Base-by-base conservation (phyloP, 352 stramenopile species). In the Halophytophthora batemanensis region DNA sequence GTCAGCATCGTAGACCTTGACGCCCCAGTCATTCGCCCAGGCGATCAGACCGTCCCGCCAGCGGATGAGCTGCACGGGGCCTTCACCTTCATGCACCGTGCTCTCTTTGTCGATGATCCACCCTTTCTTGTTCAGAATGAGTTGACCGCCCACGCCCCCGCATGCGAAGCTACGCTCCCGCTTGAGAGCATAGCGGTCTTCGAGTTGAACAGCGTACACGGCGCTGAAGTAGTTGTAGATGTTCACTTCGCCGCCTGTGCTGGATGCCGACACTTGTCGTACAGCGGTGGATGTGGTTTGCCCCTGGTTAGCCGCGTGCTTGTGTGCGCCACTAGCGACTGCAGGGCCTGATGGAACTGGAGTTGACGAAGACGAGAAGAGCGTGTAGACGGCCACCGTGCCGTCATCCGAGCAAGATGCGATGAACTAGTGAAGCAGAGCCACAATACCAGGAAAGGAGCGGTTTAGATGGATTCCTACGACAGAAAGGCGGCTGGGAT, bases 211-310 rank as follows among this genome's bases (percentile, higher is more conserved):
- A 6, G 70, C 77, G 66, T 94, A 94, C 17, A 94, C 66, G 19
- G 83, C 77, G 55, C 71, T 90, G 29, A 89, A 92, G 53, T 92
- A 94, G 56, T 94, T 94, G 65, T 92, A 94, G 47, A 94, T 92
- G 61, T 90, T 92, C 34, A 94, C 79, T 60, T 94, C 83, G 7
- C 83, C 83, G 12, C 79, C 82, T 1, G 80, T 87, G 36, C 65
- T 90, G 1, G 78, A 74, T 17, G 88, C 68, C 0, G 71, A 78
- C 1, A 82, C 56, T 33, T 83, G 66, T 17, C 53, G 50, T 2
- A 53, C 56, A 8, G 25, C 25, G 25, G 25, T 31, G 25, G 25
- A 31, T 18, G 56, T 15, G 10, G 49, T 50, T 34, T 31, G 57
- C 19, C 19, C 34, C 12, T 42, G 61, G 17, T 66, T 66, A 4